Percentiles rank a stretch among this genome's conserved stretches.
Evolutionary conservation across 352 stramenopile genomes (phyloP).

Genomic region (Globisporangium megalacanthum): DNA sequence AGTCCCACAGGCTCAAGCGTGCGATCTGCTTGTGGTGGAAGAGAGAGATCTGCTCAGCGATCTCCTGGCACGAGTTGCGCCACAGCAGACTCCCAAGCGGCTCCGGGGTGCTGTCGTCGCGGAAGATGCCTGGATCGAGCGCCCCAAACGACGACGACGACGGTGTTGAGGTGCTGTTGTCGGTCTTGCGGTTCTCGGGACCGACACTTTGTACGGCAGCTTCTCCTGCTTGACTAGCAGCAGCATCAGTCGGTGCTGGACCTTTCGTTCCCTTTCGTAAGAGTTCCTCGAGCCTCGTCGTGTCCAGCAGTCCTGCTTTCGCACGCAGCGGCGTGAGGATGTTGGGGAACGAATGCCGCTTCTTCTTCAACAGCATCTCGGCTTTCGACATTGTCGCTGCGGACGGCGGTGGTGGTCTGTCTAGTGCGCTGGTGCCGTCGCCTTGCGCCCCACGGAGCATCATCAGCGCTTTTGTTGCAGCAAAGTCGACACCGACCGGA

Average conservation of each 20-base stretch:
- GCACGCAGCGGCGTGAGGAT: slow-evolving; percentile 27
- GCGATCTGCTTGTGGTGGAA: slow-evolving; percentile 57
- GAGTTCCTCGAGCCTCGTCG: slow-evolving; percentile 8
- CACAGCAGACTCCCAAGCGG: slow-evolving; percentile 44
- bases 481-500: slow-evolving; percentile 4
- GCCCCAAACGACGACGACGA: slow-evolving; percentile 17
- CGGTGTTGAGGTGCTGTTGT: background rate
- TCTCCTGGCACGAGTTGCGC: slow-evolving; percentile 39
- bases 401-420: slow-evolving; percentile 13
- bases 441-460: background rate
- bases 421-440: background rate
- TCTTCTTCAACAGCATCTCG: slow-evolving; percentile 28
- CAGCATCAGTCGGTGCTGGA: background rate
- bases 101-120: slow-evolving; percentile 34
- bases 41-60: slow-evolving; percentile 62
- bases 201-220: background rate
- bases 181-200: slow-evolving; percentile 5
- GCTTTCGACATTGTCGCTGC: slow-evolving; percentile 22
- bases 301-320: slow-evolving; percentile 6
- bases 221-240: too few species aligned
- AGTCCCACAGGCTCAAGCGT: slow-evolving; percentile 44
- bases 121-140: slow-evolving; percentile 32
- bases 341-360: slow-evolving; percentile 68
- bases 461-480: slow-evolving; percentile 3
- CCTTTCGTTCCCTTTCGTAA: slow-evolving; percentile 1